Conservation (phyloP, 768 basidiomycete species). For the Lentinula lateritia region DNA sequence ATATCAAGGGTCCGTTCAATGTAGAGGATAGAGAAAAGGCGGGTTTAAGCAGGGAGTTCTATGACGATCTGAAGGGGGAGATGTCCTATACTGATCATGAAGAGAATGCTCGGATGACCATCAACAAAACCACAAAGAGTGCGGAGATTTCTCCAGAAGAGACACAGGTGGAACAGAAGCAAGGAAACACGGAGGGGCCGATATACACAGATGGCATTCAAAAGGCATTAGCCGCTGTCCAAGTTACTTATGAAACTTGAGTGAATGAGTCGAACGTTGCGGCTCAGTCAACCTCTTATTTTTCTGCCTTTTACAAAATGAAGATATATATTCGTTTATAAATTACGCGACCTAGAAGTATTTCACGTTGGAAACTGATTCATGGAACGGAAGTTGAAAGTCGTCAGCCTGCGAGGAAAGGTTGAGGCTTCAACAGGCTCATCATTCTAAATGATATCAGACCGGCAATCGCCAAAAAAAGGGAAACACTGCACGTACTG, state of each 20-base stretch:
- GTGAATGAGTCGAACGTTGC: neutral
- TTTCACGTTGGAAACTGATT: neutral
- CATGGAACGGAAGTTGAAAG: conserved; percentile 32
- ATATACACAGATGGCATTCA: neutral
- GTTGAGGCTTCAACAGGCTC: conserved; percentile 25
- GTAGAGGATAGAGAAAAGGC: conserved; percentile 66
- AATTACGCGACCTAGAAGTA: too few species aligned
- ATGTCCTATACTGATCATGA: conserved; percentile 19
- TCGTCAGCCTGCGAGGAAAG: conserved; percentile 30
- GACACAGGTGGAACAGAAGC: neutral
- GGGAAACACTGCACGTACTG: conserved; percentile 22
- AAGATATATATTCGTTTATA: neutral
- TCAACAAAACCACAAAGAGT: neutral
- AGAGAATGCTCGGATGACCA: too few species aligned
- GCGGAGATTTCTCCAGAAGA: neutral
- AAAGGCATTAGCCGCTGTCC: neutral
- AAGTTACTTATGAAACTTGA: neutral
- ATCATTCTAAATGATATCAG: conserved; percentile 21
- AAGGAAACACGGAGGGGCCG: neutral
- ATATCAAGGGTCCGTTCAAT: conserved; percentile 81
- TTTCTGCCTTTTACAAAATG: too few species aligned
- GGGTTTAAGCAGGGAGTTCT: conserved; percentile 67
- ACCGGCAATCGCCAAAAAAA: neutral
- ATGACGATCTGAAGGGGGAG: conserved; percentile 65
- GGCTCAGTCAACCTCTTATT: too few species aligned